Base-by-base conservation (phyloP, 2,329 filamentous ascomycete genomes). In the Botryosphaeria agaves region DNA sequence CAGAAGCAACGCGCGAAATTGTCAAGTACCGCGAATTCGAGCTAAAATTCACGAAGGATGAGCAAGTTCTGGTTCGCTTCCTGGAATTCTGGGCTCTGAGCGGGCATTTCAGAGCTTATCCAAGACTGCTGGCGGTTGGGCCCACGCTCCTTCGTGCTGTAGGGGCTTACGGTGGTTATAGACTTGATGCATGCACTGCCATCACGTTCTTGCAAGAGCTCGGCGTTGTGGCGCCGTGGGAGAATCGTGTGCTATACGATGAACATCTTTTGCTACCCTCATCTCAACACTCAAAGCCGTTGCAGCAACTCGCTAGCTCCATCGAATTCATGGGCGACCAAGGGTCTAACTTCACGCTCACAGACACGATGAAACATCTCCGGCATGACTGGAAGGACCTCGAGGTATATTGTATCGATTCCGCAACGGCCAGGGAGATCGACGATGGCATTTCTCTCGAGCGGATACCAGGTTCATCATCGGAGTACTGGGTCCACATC, bases 371-470 rank as follows among this genome's bases (percentile, higher is more conserved):
- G 69, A 49, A 53, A 3, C 53, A 56, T 7, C 44, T 67, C 16
- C 69, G 80, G 28, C 64, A 61, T 34, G 64, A 72, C 31, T 78
- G 72, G 66, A 56, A 55, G 0, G 43, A 61, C n/a, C 45, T 69
- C 14, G 66, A 63, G 0, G 66, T 79, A 2, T 85, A 74, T 46
- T 83, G 77, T 39, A 79, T 91, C 35, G 81, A 91, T 44, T 63
- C 67, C 17, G 59, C 62, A 14, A 55, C 53, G 20, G 77, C 82
- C 0, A 57, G 65, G 17, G 72, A 87, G 41, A 77, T 89, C 34
- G 81, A 91, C 40, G 81, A 91, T 45, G 81, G 75, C 1, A 54
- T 91, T 6, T 87, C 80, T 1, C 45, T 89, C 5, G 74, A 83
- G 44, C 48, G 52, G 27, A 66, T 74, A 1, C 52, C 59, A 3